Base-by-base conservation (phyloP, 495 filamentous ascomycete species). In the Amniculicola lignicola region DNA sequence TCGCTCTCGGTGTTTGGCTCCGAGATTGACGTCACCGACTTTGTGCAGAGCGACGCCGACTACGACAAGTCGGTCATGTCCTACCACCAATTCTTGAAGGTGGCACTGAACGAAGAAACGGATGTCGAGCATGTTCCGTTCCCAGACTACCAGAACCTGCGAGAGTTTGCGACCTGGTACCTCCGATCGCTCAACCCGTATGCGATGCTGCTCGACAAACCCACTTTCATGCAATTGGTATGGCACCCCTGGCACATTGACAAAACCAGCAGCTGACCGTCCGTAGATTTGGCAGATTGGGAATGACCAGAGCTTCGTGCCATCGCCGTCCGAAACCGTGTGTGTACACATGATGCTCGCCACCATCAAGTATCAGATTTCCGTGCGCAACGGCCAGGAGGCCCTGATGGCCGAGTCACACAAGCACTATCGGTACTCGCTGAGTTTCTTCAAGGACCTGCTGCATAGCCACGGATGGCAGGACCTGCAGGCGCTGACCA, bases 331-430 rank as follows among this genome's bases (percentile, higher is more conserved):
- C 1, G 83, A 91, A 57, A 77, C 74, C 1, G 85, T 88, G n/a
- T 78, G 79, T 57, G 75, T 88, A 18, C 86, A 90, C 69, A 87
- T 88, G 79, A 75, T 90, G 42, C 84, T 90, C 60, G 85, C 86
- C 15, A 85, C 84, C 36, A 82, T 90, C 62, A 83, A 82, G 60
- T 89, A 83, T 47, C 88, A 91, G 61, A 84, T 82, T 51, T 82
- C 83, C 18, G 68, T 79, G 4, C 75, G 85, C 0, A 87, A 88
- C 53, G 72, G 75, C 18, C 75, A 83, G 59, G 66, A 69, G 21
- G 66, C 71, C 4, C 71, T 77, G 29, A 66, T 82, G n/a, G 82
- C 82, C 44, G 70, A 78, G 27, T 88, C 86, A 2, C 84, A 88
- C 67, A 76, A 79, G 61, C 87, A 90, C 67, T 90, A 89, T 54